Evolutionary conservation across 169 alveolate genomes (phyloP).

Genomic region (Plasmodium knowlesi): DNA sequence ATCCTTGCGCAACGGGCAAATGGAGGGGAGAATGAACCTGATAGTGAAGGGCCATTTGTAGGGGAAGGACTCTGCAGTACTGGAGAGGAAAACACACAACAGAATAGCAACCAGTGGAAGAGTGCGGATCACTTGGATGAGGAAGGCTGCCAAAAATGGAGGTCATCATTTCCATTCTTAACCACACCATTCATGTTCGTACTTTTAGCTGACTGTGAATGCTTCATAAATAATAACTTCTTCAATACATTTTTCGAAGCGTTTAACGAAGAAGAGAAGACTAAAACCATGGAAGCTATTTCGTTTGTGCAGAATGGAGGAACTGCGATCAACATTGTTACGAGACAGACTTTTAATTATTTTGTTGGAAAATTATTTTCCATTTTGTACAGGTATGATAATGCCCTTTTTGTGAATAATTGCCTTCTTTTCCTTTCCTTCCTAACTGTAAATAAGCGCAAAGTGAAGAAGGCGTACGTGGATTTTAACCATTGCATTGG

Average conservation of each 20-base stretch:
- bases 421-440: slow-evolving; percentile 5
- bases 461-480: neutral
- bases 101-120: neutral
- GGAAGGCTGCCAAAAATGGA: neutral
- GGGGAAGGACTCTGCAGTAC: neutral
- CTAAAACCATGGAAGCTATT: neutral
- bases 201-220: slow-evolving; percentile 19
- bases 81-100: neutral
- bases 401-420: slow-evolving; percentile 24
- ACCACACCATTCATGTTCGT: slow-evolving; percentile 39
- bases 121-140: neutral
- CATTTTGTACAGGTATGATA: slow-evolving; percentile 16
- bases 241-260: slow-evolving; percentile 19
- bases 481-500: neutral
- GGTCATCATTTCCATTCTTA: slow-evolving; percentile 22
- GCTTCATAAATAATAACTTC: slow-evolving; percentile 54
- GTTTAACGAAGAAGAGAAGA: slow-evolving; percentile 22
- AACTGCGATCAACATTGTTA: slow-evolving; percentile 13
- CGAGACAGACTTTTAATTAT: slow-evolving; percentile 16
- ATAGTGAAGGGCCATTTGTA: neutral
- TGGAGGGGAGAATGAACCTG: neutral
- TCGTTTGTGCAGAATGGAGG: slow-evolving; percentile 32
- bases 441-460: slow-evolving; percentile 5
- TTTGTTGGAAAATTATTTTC: slow-evolving; percentile 13
- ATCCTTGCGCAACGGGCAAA: slow-evolving; percentile 11